A percentile compares a stretch with the other conserved stretches of the same genome.
These are phyloP conservation scores for Tolypocladium tundrense DNA, from an alignment of 2,329 filamentous ascomycete species.

Conservation along the genomic window DNA sequence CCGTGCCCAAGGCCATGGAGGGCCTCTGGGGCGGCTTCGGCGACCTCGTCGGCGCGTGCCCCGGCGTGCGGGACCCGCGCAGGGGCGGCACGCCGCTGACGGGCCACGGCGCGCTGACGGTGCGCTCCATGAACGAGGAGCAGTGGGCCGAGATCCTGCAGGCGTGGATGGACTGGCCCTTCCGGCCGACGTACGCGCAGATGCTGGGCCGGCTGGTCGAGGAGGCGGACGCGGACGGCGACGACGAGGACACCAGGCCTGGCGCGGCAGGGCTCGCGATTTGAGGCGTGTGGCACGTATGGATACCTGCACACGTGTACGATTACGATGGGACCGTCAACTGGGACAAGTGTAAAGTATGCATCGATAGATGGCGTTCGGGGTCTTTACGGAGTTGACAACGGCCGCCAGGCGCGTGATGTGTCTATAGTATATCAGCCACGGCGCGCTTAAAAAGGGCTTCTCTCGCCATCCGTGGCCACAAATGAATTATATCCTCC, in stretches of 20 bases:
- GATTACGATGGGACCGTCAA: not conserved
- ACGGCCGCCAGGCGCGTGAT: not conserved
- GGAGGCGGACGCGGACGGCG: slow-evolving; percentile 11
- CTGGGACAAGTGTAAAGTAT: not conserved
- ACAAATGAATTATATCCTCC: too few relatives aligned
- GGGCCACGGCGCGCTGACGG: slow-evolving; percentile 29
- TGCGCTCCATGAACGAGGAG: slow-evolving; percentile 37
- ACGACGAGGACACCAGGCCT: slow-evolving; percentile 1
- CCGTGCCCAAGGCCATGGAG: slow-evolving; percentile 35
- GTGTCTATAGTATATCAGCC: not conserved
- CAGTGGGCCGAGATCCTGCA: slow-evolving; percentile 50
- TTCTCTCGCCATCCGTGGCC: too few relatives aligned
- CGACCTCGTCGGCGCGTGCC: slow-evolving; percentile 38
- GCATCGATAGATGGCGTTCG: not conserved
- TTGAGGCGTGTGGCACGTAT: not conserved
- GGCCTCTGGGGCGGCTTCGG: slow-evolving; percentile 49
- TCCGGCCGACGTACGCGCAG: slow-evolving; percentile 38
- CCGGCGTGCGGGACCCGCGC: slow-evolving; percentile 34
- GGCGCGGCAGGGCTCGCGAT: not conserved
- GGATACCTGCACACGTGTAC: not conserved
- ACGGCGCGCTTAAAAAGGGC: not conserved
- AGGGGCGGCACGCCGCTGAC: slow-evolving; percentile 33
- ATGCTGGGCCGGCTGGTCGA: slow-evolving; percentile 33
- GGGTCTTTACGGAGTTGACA: not conserved
- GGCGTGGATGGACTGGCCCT: slow-evolving; percentile 58